Evolutionary conservation across 106 monocot genomes (phyloP), one percentile per base, ranked within the genome.

Genomic region (Allium fistulosum): DNA sequence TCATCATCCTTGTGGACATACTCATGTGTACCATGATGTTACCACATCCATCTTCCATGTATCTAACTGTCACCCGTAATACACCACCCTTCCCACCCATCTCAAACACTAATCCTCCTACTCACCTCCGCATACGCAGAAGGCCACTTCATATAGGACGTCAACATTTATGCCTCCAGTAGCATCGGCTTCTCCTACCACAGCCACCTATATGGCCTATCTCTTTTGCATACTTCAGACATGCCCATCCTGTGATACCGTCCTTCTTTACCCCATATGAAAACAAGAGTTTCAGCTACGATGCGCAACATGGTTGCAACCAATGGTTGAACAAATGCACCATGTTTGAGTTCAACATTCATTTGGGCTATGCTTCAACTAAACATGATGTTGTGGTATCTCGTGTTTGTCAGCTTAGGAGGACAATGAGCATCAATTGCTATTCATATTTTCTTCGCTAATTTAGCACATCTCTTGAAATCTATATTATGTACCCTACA

Each of bases 141-240:
- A 49, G 68, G 76, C 61, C 53, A 16, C 68, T 81, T 75, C 81
- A 14, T 17, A 71, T 81, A 76, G 72, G 72, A 76, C 68, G 81
- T 76, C 50, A n/a, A n/a, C n/a, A n/a, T n/a, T n/a, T 81, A 76
- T 75, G 62, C 53, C 46, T 61, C 15, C 57, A 49, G 16, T 22
- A 76, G 81, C 49, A 26, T 51, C 49, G 67, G 65, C 55, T 81
- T 81, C 81, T 76, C 70, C 48, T 81, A 81, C 72, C 81, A 81
- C 72, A 76, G 81, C 68, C 8, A 8, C 53, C 15, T 22, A 0
- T 81, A 76, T 72, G 53, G 56, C n/a, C 14, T 81, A 59, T 68
- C 11, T 65, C 76, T 7, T 59, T 72, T 60, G 3, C 0, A 27
- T 57, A 63, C 49, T 18, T 13, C 13, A 67, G 66, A 10, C 76